Evolutionary conservation across 257 asterid species (phyloP).

Genomic region (Verbascum thapsus): DNA sequence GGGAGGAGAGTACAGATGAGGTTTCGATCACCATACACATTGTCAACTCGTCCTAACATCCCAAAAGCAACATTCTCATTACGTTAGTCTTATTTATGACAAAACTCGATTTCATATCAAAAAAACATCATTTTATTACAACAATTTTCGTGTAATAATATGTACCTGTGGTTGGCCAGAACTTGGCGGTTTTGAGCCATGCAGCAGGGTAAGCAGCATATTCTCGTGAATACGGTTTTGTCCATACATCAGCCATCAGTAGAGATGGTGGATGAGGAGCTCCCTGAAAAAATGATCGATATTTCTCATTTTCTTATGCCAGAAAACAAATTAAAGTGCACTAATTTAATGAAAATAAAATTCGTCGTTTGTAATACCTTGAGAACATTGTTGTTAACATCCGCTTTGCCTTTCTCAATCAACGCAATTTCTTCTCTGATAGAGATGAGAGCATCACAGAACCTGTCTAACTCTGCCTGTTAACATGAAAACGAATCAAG

Average conservation of each 20-base stretch:
- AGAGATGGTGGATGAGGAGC: constrained; percentile 99
- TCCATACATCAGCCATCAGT: constrained; percentile 97
- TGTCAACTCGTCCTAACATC: constrained; percentile 85
- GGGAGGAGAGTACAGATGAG: constrained; percentile 96
- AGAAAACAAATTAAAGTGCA: background rate
- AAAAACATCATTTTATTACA: too few relatives aligned
- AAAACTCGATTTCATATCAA: too few relatives aligned
- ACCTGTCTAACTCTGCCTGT: constrained; percentile 97
- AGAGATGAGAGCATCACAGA: constrained; percentile 88
- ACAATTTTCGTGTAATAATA: background rate
- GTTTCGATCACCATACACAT: constrained; percentile 98
- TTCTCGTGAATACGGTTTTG: constrained; percentile 92
- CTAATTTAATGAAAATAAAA: background rate
- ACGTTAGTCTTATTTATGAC: background rate
- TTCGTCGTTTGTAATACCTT: constrained; percentile 51
- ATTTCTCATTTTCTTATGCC: constrained; percentile 20
- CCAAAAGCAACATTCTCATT: constrained; percentile 8
- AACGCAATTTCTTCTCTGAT: constrained; percentile 85
- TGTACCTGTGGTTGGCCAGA: constrained; percentile 95
- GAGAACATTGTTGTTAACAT: constrained; percentile 80
- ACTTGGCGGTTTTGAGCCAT: constrained; percentile 93
- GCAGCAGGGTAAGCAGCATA: constrained; percentile 96
- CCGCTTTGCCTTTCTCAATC: constrained; percentile 90
- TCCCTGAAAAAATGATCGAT: constrained; percentile 60
- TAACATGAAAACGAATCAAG: constrained; percentile 12